Base-by-base conservation (phyloP, 768 basidiomycete genomes). In the Termitomyces heimii region DNA sequence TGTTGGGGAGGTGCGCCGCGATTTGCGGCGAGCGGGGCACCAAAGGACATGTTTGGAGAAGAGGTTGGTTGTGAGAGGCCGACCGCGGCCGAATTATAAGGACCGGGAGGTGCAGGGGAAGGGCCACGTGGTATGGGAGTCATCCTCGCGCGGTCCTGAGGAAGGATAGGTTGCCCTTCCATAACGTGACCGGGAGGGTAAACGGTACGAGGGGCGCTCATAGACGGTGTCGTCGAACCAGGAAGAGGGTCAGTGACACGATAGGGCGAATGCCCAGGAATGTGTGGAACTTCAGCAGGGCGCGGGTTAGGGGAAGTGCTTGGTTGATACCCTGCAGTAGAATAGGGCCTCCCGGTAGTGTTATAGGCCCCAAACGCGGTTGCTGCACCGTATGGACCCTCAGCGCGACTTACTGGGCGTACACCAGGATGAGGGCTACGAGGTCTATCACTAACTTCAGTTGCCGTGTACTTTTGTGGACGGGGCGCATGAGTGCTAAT, bases 171-270 rank as follows among this genome's bases (percentile, higher is more conserved):
- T 48, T 78, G 78, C 2, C 85, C 85, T 55, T 81, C 84, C 62
- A 84, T 61, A 42, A 79, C 68, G 68, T 84, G 85, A 2, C 82
- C 82, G 4, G 75, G 69, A 48, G 85, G 81, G 66, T 86, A 86
- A n/a, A 78, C 70, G 4, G 70, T 62, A 13, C 71, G 49, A 34
- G 59, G 51, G 12, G 65, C 67, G 9, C 63, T 18, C 31, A 22
- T 66, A 48, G 76, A 79, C 3, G 80, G 78, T 16, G 80, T 77
- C 28, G 77, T 73, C 13, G 80, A 63, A 44, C 53, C 48, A 32
- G 56, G 60, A 49, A 55, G 34, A 29, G 56, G 57, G 20, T 48
- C 54, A 5, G 45, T 10, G 12, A 34, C 24, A 22, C 34, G 54
- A 55, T 54, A 42, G 43, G 53, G 8, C 5, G 34, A 37, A 46